Evolutionary conservation across 2,329 filamentous ascomycete genomes (phyloP), one percentile per base, ranked within the genome.

Genomic region (Exophiala viscosa): DNA sequence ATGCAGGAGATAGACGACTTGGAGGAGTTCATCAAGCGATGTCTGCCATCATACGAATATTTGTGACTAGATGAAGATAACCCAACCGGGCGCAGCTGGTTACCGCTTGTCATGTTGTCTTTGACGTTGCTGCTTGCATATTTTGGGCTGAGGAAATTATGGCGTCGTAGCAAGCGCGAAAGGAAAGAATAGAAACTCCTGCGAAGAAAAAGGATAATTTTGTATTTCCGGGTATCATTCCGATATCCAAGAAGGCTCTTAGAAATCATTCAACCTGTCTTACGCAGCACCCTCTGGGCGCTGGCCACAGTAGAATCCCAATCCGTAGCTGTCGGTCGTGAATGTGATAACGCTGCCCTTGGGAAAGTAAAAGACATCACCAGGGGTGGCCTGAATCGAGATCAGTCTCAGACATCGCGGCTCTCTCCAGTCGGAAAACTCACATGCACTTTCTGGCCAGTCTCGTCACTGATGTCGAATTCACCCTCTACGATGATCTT

Each of bases 1-100:
- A 77, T 83, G 4, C 75, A 86, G 57, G 92, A 96, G 73, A 82
- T 96, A 49, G 82, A 93, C 57, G 87, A 95, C 62, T 76, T 96
- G 14, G 89, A 93, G 71, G 69, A 70, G 38, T 86, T 82, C 65
- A 70, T 86, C 45, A 72, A 74, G 44, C 71, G 76, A 61, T 62
- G 60, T 50, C 43, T 62, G 36, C 48, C 52, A 14, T 28, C 47
- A 15, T 43, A 18, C 13, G 56, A 52, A 34, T 47, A 49, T 9
- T 40, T 59, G 20, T 59, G 53, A 59, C 49, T 55, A 53, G 50
- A 51, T 33, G 31, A 36, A 8, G 31, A 17, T 33, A 20, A 34
- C 6, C 18, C 14, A 47, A 10, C 5, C n/a, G 23, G 9, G 28
- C 18, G n/a, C 11, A 28, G 15, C 36, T 49, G 45, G 43, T 15